Percentiles rank a stretch among this genome's conserved stretches.
Conservation (phyloP, 306 rosid genomes). For the Sechiopsis laciniata region DNA sequence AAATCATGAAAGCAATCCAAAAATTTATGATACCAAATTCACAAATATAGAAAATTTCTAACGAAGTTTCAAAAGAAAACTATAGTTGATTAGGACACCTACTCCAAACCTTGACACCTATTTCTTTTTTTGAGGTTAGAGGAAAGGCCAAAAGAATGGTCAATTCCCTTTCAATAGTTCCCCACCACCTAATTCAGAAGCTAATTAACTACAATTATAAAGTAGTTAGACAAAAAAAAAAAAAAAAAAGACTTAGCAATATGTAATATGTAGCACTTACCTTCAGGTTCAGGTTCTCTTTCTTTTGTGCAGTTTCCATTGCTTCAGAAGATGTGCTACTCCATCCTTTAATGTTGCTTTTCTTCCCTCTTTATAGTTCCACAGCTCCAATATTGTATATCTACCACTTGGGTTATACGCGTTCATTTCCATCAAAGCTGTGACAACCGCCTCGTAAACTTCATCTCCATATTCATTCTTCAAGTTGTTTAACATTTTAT, state of each 20-base stretch:
- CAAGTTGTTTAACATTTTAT: constrained; percentile 48
- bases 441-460: constrained; percentile 38
- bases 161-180: neutral
- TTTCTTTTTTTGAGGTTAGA: too few species aligned
- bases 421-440: constrained; percentile 57
- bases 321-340: constrained; percentile 30
- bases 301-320: constrained; percentile 39
- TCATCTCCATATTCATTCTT: constrained; percentile 55
- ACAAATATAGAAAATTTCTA: too few species aligned
- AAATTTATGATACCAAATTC: neutral
- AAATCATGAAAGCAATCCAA: neutral
- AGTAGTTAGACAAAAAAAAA: neutral
- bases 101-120: too few species aligned
- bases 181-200: constrained; percentile 5
- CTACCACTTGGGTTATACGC: constrained; percentile 83
- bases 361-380: constrained; percentile 57
- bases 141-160: neutral
- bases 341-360: constrained; percentile 63
- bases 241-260: neutral
- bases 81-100: neutral
- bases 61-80: neutral
- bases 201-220: neutral
- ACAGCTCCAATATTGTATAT: constrained; percentile 46
- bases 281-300: constrained; percentile 36
- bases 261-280: neutral